phyloP scores from a whole-genome alignment of 306 rosid species.

The Inga leiocalycina region DNA sequence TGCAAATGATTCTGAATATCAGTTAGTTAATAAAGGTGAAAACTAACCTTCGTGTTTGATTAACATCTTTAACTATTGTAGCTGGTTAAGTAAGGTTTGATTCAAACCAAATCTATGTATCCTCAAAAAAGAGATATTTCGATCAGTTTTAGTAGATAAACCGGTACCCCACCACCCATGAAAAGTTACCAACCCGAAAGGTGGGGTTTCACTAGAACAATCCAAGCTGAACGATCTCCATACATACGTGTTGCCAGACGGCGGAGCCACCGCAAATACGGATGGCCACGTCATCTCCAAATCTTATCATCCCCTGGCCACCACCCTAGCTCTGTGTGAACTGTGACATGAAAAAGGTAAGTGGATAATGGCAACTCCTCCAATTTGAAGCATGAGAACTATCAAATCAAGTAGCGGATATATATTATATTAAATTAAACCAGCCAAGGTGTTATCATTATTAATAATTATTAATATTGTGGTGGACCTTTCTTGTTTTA shows the following conservation, averaged over 20 bases:
- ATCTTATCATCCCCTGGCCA: slow-evolving; percentile 23
- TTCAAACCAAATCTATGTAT: slow-evolving; percentile 29
- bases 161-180: slow-evolving; percentile 10
- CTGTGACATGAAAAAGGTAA: slow-evolving; percentile 32
- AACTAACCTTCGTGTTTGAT: background rate
- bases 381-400: slow-evolving; percentile 46
- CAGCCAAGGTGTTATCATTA: slow-evolving; percentile 11
- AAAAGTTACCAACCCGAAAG: slow-evolving; percentile 42
- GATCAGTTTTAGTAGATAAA: slow-evolving; percentile 11
- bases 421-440: slow-evolving; percentile 26
- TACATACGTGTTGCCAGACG: slow-evolving; percentile 29
- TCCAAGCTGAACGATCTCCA: slow-evolving; percentile 39
- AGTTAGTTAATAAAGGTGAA: background rate
- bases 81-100: slow-evolving; percentile 9
- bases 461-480: slow-evolving; percentile 8
- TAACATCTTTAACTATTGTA: slow-evolving; percentile 18
- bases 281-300: slow-evolving; percentile 15
- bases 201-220: background rate
- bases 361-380: slow-evolving; percentile 40
- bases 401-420: slow-evolving; percentile 35
- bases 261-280: slow-evolving; percentile 37
- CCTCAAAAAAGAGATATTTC: background rate
- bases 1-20: background rate
- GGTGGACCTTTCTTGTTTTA: slow-evolving; percentile 29
- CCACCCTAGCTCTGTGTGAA: slow-evolving; percentile 38